Evolutionary conservation across 2,329 filamentous ascomycete species (phyloP).

Genomic region (Dryadomyces quercus-mongolicae): DNA sequence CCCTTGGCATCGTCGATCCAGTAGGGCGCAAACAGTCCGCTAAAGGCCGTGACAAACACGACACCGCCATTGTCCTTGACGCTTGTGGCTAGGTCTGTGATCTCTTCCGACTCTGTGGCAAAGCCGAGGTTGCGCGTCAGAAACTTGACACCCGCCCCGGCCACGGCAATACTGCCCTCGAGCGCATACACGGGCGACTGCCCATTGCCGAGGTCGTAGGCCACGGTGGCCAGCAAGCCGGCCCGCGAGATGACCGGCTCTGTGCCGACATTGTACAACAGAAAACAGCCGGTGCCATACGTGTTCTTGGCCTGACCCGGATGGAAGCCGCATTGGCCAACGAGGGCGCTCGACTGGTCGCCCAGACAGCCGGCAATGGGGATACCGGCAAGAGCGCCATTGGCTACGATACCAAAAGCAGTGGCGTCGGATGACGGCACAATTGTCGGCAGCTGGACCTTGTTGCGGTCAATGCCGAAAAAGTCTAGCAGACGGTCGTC

Average conservation of each 20-base stretch:
- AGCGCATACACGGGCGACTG: slow-evolving; percentile 61
- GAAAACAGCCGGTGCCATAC: slow-evolving; percentile 80
- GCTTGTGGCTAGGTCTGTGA: slow-evolving; percentile 37
- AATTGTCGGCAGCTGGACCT: slow-evolving; percentile 70
- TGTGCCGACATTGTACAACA: slow-evolving; percentile 78
- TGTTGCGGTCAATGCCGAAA: slow-evolving; percentile 58
- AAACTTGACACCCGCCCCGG: slow-evolving; percentile 73
- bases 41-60: slow-evolving; percentile 82
- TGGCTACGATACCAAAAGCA: slow-evolving; percentile 56
- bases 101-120: slow-evolving; percentile 35
- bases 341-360: slow-evolving; percentile 76
- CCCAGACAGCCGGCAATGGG: slow-evolving; percentile 75
- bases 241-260: slow-evolving; percentile 77
- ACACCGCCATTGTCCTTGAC: slow-evolving; percentile 68
- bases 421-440: slow-evolving; percentile 66
- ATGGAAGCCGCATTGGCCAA: slow-evolving; percentile 74
- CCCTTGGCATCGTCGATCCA: slow-evolving; percentile 92
- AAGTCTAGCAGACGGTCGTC: slow-evolving; percentile 66
- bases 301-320: slow-evolving; percentile 83
- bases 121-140: slow-evolving; percentile 53
- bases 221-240: slow-evolving; percentile 75
- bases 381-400: slow-evolving; percentile 55
- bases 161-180: slow-evolving; percentile 75
- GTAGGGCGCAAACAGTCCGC: slow-evolving; percentile 82
- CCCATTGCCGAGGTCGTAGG: slow-evolving; percentile 61